phyloP scores from a whole-genome alignment of 306 rosid species.

The Notholithocarpus densiflorus region DNA sequence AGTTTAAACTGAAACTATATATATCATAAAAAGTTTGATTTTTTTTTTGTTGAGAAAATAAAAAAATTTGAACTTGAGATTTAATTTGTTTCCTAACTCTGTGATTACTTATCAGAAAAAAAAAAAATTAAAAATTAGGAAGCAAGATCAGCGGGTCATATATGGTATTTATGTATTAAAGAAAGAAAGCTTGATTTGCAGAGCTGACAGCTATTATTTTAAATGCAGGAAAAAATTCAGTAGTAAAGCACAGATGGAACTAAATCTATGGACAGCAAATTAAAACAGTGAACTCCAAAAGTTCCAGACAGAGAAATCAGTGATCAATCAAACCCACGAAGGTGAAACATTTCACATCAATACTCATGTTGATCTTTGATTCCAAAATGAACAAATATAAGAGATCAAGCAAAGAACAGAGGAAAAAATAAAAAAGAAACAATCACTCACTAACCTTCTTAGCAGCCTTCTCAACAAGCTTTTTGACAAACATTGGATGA shows the following conservation, averaged over 20 bases:
- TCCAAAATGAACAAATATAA: background rate
- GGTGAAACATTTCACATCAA: background rate
- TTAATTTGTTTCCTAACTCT: background rate
- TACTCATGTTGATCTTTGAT: background rate
- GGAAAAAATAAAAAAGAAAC: background rate
- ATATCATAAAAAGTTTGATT: too few species aligned
- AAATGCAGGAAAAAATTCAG: background rate
- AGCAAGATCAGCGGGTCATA: conserved; percentile 8
- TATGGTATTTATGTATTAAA: background rate
- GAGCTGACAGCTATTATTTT: background rate
- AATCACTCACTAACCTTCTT: conserved; percentile 49
- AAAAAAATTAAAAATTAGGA: background rate
- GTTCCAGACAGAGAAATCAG: background rate
- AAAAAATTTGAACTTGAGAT: background rate
- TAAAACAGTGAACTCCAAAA: background rate
- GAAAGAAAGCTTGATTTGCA: background rate
- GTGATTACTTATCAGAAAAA: background rate
- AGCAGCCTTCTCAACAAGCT: conserved; percentile 84
- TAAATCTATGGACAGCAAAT: background rate
- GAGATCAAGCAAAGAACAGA: background rate
- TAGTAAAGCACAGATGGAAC: background rate
- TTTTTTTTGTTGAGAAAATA: too few species aligned
- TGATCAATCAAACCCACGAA: background rate
- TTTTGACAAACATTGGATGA: conserved; percentile 69
- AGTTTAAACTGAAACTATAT: too few species aligned